These are phyloP conservation scores for Taphrina deformans DNA, from an alignment of 1,139 yeast species.

Conservation along the genomic window DNA sequence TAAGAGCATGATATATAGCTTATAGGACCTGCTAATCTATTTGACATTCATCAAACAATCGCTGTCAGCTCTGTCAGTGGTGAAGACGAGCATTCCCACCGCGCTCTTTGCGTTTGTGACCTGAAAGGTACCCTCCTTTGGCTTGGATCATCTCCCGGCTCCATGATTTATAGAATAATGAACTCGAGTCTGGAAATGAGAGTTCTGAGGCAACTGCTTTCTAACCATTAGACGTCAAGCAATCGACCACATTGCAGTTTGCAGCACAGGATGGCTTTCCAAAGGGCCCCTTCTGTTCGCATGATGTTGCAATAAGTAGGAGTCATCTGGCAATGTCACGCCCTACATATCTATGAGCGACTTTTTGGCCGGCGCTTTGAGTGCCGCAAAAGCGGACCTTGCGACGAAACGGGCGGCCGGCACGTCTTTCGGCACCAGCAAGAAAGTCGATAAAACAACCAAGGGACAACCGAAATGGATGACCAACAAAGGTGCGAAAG, in stretches of 20 bases:
- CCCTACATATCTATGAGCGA: conserved; percentile 3
- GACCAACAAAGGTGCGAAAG: neutral
- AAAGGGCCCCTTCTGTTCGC: no score
- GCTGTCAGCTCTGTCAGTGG: no score
- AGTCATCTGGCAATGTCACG: neutral
- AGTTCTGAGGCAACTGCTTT: no score
- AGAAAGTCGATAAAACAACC: neutral
- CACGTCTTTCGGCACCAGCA: neutral
- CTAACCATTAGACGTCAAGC: no score
- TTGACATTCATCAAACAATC: neutral
- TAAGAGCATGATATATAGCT: neutral
- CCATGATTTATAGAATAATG: neutral
- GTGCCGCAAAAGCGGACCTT: conserved; percentile 16
- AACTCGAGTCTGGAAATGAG: neutral
- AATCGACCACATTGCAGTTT: no score
- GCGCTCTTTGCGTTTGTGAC: no score
- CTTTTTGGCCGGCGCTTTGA: conserved; percentile 12
- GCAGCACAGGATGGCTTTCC: no score
- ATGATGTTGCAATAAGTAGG: no score
- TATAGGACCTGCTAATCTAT: neutral
- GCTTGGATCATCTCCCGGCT: no score
- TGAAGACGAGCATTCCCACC: no score
- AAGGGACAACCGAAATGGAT: neutral
- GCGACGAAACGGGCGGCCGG: neutral
- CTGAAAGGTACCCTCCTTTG: no score